Base-by-base conservation (phyloP, 2,329 filamentous ascomycete species). In the Aureobasidium melanogenum region DNA sequence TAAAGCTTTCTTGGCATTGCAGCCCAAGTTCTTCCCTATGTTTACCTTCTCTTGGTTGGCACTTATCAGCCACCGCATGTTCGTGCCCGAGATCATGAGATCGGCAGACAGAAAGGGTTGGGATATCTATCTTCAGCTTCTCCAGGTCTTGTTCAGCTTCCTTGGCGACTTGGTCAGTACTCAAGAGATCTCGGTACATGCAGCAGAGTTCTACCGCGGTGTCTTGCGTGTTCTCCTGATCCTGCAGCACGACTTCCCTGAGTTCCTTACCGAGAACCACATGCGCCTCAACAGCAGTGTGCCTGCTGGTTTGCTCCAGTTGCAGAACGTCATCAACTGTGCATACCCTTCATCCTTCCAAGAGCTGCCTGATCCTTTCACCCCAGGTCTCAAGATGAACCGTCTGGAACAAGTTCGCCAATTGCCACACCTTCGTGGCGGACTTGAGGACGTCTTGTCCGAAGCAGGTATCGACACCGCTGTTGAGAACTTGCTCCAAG, bases 241-340 rank as follows among this genome's bases (percentile, higher is more conserved):
- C 57, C 78, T 99, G 58, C 89, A 96, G 67, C 94, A 97, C 70
- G 94, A 99, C 73, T 97, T 91, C 74, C 89, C 93, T 0, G 91
- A 97, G 61, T 99, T 96, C 73, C 77, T 99, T 44, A 88, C 89
- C 6, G 89, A 92, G 67, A 91, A 96, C 72, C 89, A 96, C 70
- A 85, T 89, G 66, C 84, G 85, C 66, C 84, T 99, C 57, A 91
- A 88, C 76, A 87, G 88, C 67, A 85, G 84, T 69, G 88, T 97
- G 62, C 89, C 92, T 1, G 84, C 86, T 55, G 88, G 94, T 69
- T 94, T 90, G 74, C 86, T 87, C 17, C 94, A 97, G 73, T 80
- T 97, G 57, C 85, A 92, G 66, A 97, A 97, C 70, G 80, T 96
- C 60, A 85, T 99, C 58, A 81, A 97, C 64, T 88, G 88, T 64